A percentile compares a stretch with the other conserved stretches of the same genome.
These are phyloP conservation scores for Penicillium pancosmium DNA, from an alignment of 495 filamentous ascomycete genomes.

Conservation along the genomic window DNA sequence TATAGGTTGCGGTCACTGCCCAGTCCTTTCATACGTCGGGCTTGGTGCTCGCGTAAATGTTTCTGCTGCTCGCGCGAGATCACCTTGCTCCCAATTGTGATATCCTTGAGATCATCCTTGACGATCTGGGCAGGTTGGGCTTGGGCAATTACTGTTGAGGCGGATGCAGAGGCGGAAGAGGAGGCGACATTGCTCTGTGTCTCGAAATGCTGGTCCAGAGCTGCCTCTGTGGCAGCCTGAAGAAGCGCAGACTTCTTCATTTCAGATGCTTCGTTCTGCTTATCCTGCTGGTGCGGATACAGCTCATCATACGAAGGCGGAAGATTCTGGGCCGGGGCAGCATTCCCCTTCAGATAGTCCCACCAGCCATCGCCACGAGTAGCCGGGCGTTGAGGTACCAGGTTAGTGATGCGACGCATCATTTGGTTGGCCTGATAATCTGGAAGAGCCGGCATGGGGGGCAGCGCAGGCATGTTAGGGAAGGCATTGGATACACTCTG, in stretches of 20 bases:
- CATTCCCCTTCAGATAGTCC: slow-evolving; percentile 61
- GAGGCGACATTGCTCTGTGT: slow-evolving; percentile 50
- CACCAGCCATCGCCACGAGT: slow-evolving; percentile 64
- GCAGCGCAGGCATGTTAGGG: slow-evolving; percentile 65
- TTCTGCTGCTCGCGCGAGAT: slow-evolving; percentile 74
- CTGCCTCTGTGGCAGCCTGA: slow-evolving; percentile 64
- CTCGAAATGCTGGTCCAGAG: slow-evolving; percentile 69
- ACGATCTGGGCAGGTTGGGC: slow-evolving; percentile 45
- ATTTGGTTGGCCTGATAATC: slow-evolving; percentile 75
- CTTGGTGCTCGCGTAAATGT: slow-evolving; percentile 70
- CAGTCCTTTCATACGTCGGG: slow-evolving; percentile 72
- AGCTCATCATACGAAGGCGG: slow-evolving; percentile 85
- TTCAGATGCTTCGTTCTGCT: slow-evolving; percentile 47
- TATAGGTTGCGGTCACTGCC: slow-evolving; percentile 78
- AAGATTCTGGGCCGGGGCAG: slow-evolving; percentile 42
- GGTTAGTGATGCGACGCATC: slow-evolving; percentile 72
- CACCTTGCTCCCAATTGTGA: slow-evolving; percentile 47
- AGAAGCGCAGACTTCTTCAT: slow-evolving; percentile 64
- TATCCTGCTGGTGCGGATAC: slow-evolving; percentile 59
- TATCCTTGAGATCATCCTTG: slow-evolving; percentile 45
- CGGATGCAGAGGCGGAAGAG: slow-evolving; percentile 15
- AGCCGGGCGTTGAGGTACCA: slow-evolving; percentile 63
- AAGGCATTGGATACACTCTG: slow-evolving; percentile 69
- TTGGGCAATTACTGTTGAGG: slow-evolving; percentile 20
- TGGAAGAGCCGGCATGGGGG: slow-evolving; percentile 63